These are phyloP conservation scores for Ormosia semicastrata DNA, from an alignment of 306 rosid genomes.

Conservation along the genomic window DNA sequence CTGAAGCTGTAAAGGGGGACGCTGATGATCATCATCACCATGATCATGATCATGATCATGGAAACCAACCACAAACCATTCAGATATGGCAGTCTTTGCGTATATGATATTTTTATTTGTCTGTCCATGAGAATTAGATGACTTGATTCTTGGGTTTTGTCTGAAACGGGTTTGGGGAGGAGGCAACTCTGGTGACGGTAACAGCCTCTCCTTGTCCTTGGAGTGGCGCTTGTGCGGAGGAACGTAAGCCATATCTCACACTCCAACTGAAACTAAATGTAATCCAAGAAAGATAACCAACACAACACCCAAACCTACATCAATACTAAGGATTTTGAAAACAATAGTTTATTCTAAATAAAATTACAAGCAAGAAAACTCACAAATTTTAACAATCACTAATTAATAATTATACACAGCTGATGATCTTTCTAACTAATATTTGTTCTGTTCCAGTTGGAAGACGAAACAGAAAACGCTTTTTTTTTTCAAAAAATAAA, in stretches of 20 bases:
- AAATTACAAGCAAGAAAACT: too few relatives aligned
- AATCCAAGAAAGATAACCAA: too few relatives aligned
- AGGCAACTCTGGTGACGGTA: conserved; percentile 38
- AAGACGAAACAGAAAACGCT: too few relatives aligned
- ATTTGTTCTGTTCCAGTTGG: too few relatives aligned
- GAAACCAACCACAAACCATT: conserved; percentile 41
- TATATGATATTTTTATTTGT: not conserved
- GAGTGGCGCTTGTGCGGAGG: conserved; percentile 59
- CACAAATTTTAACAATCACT: too few relatives aligned
- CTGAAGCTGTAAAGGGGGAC: conserved; percentile 34
- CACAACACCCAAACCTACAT: too few relatives aligned
- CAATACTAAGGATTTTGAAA: too few relatives aligned
- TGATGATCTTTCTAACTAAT: too few relatives aligned
- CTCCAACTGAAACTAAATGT: not conserved
- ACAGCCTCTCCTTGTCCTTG: conserved; percentile 7
- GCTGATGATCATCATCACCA: not conserved
- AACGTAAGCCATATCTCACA: conserved; percentile 49
- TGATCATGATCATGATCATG: not conserved
- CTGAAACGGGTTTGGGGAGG: conserved; percentile 26
- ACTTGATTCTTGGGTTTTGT: not conserved
- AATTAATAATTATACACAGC: too few relatives aligned
- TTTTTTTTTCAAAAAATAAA: too few relatives aligned
- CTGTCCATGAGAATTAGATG: not conserved
- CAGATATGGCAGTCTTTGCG: conserved; percentile 5
- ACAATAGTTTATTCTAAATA: too few relatives aligned